A percentile compares a stretch with the other conserved stretches of the same genome.
These are phyloP conservation scores for Lablab purpureus DNA, from an alignment of 306 rosid species.

Conservation along the genomic window DNA sequence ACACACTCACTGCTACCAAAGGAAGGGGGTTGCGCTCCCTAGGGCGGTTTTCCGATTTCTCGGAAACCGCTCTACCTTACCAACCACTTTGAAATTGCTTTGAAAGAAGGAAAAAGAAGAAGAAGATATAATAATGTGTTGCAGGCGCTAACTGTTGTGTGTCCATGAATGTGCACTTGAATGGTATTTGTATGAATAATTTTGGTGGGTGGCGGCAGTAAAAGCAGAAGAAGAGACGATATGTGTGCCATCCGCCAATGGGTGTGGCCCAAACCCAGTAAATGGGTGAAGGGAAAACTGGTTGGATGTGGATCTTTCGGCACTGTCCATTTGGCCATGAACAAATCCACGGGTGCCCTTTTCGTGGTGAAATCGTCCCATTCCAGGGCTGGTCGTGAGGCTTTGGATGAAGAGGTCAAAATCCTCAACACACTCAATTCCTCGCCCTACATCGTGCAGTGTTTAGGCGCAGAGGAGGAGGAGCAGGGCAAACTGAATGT, in stretches of 20 bases:
- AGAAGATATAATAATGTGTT: too few relatives aligned
- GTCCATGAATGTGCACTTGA: too few relatives aligned
- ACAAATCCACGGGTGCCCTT: conserved; percentile 59
- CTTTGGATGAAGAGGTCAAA: conserved; percentile 57
- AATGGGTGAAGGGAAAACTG: conserved; percentile 69
- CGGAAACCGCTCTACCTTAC: conserved; percentile 60
- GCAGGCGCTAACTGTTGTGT: too few relatives aligned
- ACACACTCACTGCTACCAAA: neutral
- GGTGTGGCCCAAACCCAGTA: conserved; percentile 1
- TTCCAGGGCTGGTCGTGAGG: conserved; percentile 41
- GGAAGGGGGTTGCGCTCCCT: neutral
- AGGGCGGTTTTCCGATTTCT: conserved; percentile 61
- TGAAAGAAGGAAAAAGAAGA: too few relatives aligned
- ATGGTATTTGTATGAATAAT: too few relatives aligned
- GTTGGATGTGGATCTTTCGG: conserved; percentile 72
- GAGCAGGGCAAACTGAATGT: conserved; percentile 45
- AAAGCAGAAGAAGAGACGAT: neutral
- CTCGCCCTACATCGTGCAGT: conserved; percentile 57
- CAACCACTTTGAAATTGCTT: too few relatives aligned
- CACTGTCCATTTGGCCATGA: conserved; percentile 70
- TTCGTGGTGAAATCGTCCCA: conserved; percentile 68
- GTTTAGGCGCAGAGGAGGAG: conserved; percentile 55
- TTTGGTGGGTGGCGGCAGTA: neutral
- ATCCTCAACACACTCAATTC: conserved; percentile 51
- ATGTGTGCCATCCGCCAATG: neutral